Evolutionary conservation across 2,329 filamentous ascomycete species (phyloP).

Genomic region (Colletotrichum navitas): DNA sequence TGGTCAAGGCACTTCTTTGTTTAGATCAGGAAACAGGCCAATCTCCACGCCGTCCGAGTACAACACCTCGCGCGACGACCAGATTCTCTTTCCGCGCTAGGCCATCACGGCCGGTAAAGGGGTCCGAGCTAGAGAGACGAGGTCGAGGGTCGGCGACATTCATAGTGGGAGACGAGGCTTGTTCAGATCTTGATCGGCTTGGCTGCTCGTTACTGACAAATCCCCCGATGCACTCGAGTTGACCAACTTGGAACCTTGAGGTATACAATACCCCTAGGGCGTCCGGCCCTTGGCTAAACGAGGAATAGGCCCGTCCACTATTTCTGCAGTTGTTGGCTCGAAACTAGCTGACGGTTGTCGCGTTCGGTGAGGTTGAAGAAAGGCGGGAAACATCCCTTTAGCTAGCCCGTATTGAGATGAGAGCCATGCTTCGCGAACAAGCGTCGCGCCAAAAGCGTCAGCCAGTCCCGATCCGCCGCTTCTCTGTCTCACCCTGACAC

Average conservation of each 20-base stretch:
- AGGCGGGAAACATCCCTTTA: constrained; percentile 5
- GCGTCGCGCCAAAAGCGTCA: constrained; percentile 30
- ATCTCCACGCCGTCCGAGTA: neutral
- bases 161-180: constrained; percentile 23
- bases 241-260: constrained; percentile 19
- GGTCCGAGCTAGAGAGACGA: constrained; percentile 20
- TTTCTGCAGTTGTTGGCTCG: constrained; percentile 16
- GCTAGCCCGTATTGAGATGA: constrained; percentile 25
- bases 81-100: constrained; percentile 14
- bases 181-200: constrained; percentile 38
- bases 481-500: constrained; percentile 37
- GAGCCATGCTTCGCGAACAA: constrained; percentile 1
- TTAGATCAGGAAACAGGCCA: constrained; percentile 9
- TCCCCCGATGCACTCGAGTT: constrained; percentile 1
- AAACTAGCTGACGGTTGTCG: constrained; percentile 14
- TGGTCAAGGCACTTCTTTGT: constrained; percentile 14
- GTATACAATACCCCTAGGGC: constrained; percentile 21
- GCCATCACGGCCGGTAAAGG: constrained; percentile 5
- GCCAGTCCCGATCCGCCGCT: constrained; percentile 28
- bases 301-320: constrained; percentile 9
- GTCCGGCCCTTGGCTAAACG: constrained; percentile 25
- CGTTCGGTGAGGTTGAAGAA: constrained; percentile 10
- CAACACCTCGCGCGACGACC: constrained; percentile 8
- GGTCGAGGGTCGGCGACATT: constrained; percentile 1
- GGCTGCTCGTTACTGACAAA: constrained; percentile 17